Conservation (phyloP, 345 rosid species). For the Sonneratia caseolaris region DNA sequence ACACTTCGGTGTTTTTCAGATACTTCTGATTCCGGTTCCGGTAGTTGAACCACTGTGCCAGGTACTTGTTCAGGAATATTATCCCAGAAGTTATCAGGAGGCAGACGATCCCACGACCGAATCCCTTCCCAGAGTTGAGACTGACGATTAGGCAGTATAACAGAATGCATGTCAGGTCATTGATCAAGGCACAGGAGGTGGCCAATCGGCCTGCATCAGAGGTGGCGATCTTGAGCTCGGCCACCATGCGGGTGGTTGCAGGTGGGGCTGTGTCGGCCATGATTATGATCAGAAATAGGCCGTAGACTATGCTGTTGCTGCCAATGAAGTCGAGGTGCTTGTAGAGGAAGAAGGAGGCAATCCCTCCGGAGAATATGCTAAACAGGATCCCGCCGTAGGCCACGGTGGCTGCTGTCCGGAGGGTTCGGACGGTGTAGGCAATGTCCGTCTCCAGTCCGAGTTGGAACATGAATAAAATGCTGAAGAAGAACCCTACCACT, state of each 20-base stretch:
- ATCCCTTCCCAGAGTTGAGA: conserved; percentile 14
- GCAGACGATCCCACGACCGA: conserved; percentile 19
- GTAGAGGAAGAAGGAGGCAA: conserved; percentile 28
- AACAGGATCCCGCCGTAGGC: conserved; percentile 32
- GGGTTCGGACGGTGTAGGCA: conserved; percentile 41
- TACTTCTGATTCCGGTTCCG: conserved; percentile 53
- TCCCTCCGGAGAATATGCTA: conserved; percentile 30
- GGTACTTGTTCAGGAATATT: conserved; percentile 32
- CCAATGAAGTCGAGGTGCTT: conserved; percentile 14
- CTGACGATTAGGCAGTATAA: conserved; percentile 17
- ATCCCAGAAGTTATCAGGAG: conserved; percentile 19
- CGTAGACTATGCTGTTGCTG: conserved; percentile 1
- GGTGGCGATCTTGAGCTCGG: conserved; percentile 61
- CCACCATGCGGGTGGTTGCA: conserved; percentile 44
- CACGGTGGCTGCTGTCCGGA: conserved; percentile 31
- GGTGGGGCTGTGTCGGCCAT: conserved; percentile 68
- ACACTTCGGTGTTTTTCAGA: conserved; percentile 46
- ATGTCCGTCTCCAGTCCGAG: conserved; percentile 64
- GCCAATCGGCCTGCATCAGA: conserved; percentile 62
- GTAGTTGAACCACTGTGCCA: conserved; percentile 46
- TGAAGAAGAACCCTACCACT: conserved; percentile 35
- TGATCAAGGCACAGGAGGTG: conserved; percentile 39
- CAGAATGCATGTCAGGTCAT: conserved; percentile 40
- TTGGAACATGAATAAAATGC: conserved; percentile 64
- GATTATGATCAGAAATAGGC: conserved; percentile 21